Base-by-base conservation (phyloP, 2,329 filamentous ascomycete species). In the Lachnellula hyalina region DNA sequence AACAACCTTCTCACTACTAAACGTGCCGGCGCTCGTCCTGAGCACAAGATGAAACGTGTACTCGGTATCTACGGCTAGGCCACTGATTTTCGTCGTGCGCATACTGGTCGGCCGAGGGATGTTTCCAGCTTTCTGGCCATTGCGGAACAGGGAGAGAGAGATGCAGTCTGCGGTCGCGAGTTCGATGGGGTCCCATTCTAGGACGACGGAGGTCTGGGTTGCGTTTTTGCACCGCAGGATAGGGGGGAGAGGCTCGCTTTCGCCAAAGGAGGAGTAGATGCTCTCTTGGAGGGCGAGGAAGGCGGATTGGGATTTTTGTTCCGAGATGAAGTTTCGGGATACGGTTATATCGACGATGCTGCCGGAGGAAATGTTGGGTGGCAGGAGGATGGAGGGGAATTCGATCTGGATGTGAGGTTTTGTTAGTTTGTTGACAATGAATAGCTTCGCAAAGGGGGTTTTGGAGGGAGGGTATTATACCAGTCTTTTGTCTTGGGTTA, bases 261-360 rank as follows among this genome's bases (percentile, higher is more conserved):
- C 83, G 64, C 94, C 94, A 71, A 97, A 97, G 52, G 89, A 87
- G 64, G 81, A 79, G 73, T 88, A 87, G 75, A 99, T 97, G 65
- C 86, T 85, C 66, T 88, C 84, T 75, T 99, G 94, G n/a, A 99
- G 86, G 34, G 82, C 75, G 61, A 86, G 79, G 78, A 99, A 99
- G 59, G 84, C 80, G 55, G 84, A 79, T 65, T 90, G 84, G 58
- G 90, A 83, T 63, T 85, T 79, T 52, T 80, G 72, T 75, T 99
- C 94, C 56, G 92, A 90, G 52, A 78, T 75, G 65, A 83, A 79
- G 74, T 99, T 99, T 71, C 93, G 90, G 56, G 87, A 80, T 63
- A 99, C 94, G 58, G 90, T 91, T 73, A 99, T 97, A 74, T 99
- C 94, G 72, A 99, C 94, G 67, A 99, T 97, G 71, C 89, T 95